A percentile compares a stretch with the other conserved stretches of the same genome.
Conservation (phyloP, 768 basidiomycete genomes). For the Tricholomella constricta region DNA sequence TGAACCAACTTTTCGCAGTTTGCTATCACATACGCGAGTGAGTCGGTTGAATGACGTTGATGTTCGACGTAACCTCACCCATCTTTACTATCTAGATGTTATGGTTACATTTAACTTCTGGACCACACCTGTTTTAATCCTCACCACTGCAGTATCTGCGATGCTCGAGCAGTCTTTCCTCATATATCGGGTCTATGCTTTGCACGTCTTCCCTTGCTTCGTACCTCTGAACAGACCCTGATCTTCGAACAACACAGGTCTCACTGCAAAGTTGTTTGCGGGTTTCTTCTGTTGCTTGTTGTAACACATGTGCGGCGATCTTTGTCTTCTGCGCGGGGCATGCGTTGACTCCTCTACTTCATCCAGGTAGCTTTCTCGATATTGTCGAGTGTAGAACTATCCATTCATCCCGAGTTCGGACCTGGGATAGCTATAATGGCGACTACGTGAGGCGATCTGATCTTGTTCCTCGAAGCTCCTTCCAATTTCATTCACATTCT, state of each 20-base stretch:
- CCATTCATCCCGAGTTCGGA: not conserved
- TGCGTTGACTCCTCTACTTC: not conserved
- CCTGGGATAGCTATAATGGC: constrained; percentile 6
- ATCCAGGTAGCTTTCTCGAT: constrained; percentile 1
- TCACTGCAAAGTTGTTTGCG: not conserved
- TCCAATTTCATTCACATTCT: not conserved
- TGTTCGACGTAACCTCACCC: not conserved
- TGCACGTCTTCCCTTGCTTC: constrained; percentile 1
- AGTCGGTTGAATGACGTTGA: not conserved
- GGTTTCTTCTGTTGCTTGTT: not conserved
- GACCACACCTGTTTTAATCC: constrained; percentile 7
- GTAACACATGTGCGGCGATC: constrained; percentile 2
- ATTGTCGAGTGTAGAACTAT: not conserved
- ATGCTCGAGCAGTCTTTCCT: constrained; percentile 16
- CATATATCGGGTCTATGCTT: constrained; percentile 10
- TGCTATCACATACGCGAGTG: constrained; percentile 4
- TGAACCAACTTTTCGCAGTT: not conserved
- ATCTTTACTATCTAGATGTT: not conserved
- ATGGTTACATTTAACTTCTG: constrained; percentile 1
- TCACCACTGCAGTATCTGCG: constrained; percentile 6
- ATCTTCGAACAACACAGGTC: not conserved
- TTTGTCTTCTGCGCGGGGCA: too few species aligned
- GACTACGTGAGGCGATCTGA: constrained; percentile 4
- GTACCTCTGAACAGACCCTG: not conserved
- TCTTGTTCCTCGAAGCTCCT: too few species aligned